Evolutionary conservation across 345 rosid genomes (phyloP), one percentile per base, ranked within the genome.

Genomic region (Camelina sativa): DNA sequence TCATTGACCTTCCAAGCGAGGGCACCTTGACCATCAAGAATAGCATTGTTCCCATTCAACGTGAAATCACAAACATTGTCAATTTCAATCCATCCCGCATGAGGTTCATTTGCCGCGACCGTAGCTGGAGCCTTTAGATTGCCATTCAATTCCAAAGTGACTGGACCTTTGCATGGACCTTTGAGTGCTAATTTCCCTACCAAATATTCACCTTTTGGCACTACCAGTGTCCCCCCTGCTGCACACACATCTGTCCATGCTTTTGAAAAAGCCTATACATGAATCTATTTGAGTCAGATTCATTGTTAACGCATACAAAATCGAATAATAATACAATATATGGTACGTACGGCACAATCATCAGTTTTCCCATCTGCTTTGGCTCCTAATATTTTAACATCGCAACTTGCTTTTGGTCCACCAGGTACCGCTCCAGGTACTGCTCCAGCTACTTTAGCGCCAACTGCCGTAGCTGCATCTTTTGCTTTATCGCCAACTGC

Each of bases 121-220:
- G 44, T 37, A 11, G 65, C 15, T 0, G 85, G 84, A 11, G 89
- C 89, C 60, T 64, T 74, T 20, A 88, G 25, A 19, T 57, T 80
- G 8, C 89, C 93, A 51, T 75, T 64, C 19, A 88, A 30, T 56
- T 72, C 75, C 11, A 85, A 0, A 59, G 65, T 73, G 37, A 88
- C 41, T 6, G 73, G 62, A 32, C 67, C 72, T 64, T 81, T 82
- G 81, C 91, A 87, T 6, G 91, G 88, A 20, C 89, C 88, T 8
- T 17, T 5, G 22, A 87, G 62, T 15, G 10, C 74, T 74, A 83
- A 5, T 1, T 5, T 15, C 4, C 77, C 59, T 40, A 81, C 66
- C 69, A 79, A 11, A 77, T 79, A 87, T 8, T 54, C 72, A 19
- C 88, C 91, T 73, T 74, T 62, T 2, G 83, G 69, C 32, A 85